Conservation (phyloP, 352 stramenopile genomes). For the Blastocystis sp. region DNA sequence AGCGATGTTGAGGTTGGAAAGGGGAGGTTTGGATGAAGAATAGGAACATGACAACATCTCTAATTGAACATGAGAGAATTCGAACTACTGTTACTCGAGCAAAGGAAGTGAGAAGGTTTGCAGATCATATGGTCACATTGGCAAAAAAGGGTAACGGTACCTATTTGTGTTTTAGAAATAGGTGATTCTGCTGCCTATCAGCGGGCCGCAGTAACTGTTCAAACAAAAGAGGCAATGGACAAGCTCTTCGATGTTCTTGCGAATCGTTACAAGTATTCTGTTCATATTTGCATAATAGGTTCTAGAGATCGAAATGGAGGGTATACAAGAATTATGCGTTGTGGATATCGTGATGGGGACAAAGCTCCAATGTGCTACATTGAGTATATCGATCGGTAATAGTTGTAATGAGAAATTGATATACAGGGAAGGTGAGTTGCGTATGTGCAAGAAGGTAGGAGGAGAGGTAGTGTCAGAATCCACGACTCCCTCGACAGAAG, state of each 20-base stretch:
- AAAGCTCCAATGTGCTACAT: constrained; percentile 80
- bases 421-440: constrained; percentile 19
- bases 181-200: constrained; percentile 69
- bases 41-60: constrained; percentile 78
- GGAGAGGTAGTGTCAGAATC: constrained; percentile 49
- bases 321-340: constrained; percentile 80
- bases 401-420: not conserved
- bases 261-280: constrained; percentile 72
- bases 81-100: constrained; percentile 80
- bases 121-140: constrained; percentile 79
- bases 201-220: constrained; percentile 72
- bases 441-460: constrained; percentile 26
- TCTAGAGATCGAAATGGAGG: constrained; percentile 71
- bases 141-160: constrained; percentile 72
- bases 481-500: not conserved
- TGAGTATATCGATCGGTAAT: constrained; percentile 79
- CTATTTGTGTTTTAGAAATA: constrained; percentile 2
- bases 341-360: constrained; percentile 77
- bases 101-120: constrained; percentile 79
- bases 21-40: constrained; percentile 77
- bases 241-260: constrained; percentile 79
- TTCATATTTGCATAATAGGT: not conserved
- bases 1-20: constrained; percentile 77
- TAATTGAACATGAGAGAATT: constrained; percentile 82
- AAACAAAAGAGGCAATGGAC: constrained; percentile 73